Conservation (phyloP, 768 basidiomycete genomes). For the Tricholoma hemisulphureum region DNA sequence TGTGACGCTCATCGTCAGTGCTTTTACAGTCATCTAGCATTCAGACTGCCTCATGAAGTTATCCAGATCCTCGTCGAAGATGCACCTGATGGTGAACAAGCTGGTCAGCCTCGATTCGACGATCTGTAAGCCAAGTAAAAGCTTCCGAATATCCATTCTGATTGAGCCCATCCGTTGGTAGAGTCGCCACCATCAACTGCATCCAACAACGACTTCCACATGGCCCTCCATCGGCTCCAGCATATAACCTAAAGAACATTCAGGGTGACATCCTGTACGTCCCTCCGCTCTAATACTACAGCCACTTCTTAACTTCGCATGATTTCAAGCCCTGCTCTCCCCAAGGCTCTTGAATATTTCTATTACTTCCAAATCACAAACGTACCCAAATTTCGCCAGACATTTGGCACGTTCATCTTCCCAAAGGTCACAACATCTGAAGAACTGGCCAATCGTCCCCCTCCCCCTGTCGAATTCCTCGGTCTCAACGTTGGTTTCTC, state of each 20-base stretch:
- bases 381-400: constrained; percentile 5
- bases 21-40: not conserved
- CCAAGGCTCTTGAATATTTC: constrained; percentile 18
- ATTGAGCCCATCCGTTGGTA: not conserved
- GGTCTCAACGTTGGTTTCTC: constrained; percentile 11
- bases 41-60: not conserved
- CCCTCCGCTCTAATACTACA: no score
- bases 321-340: constrained; percentile 10
- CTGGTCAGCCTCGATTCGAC: constrained; percentile 8
- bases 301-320: not conserved
- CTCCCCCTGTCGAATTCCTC: constrained; percentile 5
- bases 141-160: not conserved
- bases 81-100: constrained; percentile 1
- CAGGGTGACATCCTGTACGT: constrained; percentile 18
- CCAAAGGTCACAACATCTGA: constrained; percentile 14
- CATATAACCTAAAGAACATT: constrained; percentile 13
- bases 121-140: constrained; percentile 12
- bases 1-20: constrained; percentile 10
- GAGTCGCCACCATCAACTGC: constrained; percentile 8
- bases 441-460: constrained; percentile 5
- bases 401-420: constrained; percentile 11
- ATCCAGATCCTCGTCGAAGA: constrained; percentile 11
- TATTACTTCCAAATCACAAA: constrained; percentile 16
- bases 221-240: no score
- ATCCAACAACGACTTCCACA: not conserved